phyloP scores from a whole-genome alignment of 2,329 filamentous ascomycete genomes.

The Aspergillus aculeatinus region DNA sequence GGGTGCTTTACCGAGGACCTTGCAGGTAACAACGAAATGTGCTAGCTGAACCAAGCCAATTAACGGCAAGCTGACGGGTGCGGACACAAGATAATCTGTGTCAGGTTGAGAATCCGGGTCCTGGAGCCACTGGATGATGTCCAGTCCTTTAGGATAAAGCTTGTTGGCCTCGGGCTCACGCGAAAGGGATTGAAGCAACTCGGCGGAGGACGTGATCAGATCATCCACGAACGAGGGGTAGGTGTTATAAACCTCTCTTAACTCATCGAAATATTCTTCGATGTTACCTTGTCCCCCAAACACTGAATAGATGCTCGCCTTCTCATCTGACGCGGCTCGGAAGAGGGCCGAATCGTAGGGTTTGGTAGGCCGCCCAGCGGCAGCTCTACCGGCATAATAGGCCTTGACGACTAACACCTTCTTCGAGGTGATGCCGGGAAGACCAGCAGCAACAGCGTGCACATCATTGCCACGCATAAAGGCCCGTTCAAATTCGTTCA shows the following conservation, averaged over 20 bases:
- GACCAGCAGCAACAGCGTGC: conserved; percentile 78
- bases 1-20: conserved; percentile 83
- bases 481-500: conserved; percentile 94
- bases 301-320: conserved; percentile 85
- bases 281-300: conserved; percentile 98
- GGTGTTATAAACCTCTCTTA: conserved; percentile 84
- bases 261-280: conserved; percentile 98
- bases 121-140: conserved; percentile 91
- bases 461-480: conserved; percentile 96
- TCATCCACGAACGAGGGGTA: conserved; percentile 90
- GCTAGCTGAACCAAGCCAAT: conserved; percentile 95
- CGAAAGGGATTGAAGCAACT: conserved; percentile 81
- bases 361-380: conserved; percentile 81
- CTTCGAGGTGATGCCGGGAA: conserved; percentile 90
- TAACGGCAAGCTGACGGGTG: conserved; percentile 90
- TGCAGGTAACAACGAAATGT: conserved; percentile 93
- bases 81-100: conserved; percentile 88
- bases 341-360: conserved; percentile 91
- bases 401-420: conserved; percentile 84
- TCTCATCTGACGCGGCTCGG: conserved; percentile 79
- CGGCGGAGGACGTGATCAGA: conserved; percentile 75
- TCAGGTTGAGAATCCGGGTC: conserved; percentile 88
- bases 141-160: conserved; percentile 94
- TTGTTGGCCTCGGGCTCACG: conserved; percentile 85
- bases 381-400: conserved; percentile 87